Evolutionary conservation across 257 asterid species (phyloP).

Genomic region (Solanum sitiens): DNA sequence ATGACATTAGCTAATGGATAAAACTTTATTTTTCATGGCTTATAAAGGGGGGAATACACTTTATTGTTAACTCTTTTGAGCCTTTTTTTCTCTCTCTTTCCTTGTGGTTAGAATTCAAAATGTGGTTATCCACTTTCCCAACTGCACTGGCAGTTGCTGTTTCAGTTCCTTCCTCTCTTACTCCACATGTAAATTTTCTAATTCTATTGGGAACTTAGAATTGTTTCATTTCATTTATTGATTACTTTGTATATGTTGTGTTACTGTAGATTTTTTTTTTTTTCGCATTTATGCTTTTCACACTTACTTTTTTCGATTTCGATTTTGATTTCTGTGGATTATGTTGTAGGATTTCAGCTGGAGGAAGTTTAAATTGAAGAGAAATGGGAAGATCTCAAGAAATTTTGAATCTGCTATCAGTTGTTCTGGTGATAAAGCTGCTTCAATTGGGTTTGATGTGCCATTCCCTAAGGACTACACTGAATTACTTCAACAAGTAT

Average conservation of each 20-base stretch:
- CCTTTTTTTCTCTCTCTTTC: background rate
- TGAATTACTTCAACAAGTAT: constrained; percentile 65
- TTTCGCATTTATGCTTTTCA: background rate
- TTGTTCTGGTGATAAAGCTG: constrained; percentile 24
- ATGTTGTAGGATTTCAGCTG: constrained; percentile 22
- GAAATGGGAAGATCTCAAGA: constrained; percentile 19
- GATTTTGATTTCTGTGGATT: background rate
- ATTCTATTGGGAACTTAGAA: background rate
- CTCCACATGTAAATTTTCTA: background rate
- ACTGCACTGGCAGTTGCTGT: constrained; percentile 17
- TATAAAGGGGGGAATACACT: background rate
- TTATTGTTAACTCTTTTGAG: background rate
- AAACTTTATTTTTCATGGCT: background rate
- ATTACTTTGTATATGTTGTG: background rate
- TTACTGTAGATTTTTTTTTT: no score
- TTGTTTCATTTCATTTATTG: background rate
- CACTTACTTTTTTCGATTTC: background rate
- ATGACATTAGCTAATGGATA: background rate
- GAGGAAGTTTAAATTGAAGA: constrained; percentile 16
- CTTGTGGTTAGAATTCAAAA: constrained; percentile 17
- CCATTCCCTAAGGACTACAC: constrained; percentile 65
- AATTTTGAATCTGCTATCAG: constrained; percentile 12
- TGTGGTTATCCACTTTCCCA: constrained; percentile 38
- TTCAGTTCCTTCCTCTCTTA: constrained; percentile 8
- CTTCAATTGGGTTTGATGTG: constrained; percentile 37